phyloP scores from a whole-genome alignment of 1,284 basidiomycete species.

The Pyrrhoderma lamaoense region DNA sequence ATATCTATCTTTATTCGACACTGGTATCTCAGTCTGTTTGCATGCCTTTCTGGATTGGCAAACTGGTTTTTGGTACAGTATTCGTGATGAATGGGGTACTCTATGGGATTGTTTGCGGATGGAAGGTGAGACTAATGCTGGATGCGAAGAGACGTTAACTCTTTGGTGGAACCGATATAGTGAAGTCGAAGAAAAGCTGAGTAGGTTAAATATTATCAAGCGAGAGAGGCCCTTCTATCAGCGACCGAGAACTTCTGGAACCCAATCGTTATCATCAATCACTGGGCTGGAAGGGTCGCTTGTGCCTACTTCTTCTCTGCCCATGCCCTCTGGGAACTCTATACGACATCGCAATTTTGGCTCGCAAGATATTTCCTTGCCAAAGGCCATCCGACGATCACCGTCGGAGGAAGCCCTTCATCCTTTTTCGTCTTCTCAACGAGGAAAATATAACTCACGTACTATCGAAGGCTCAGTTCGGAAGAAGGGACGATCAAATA shows the following conservation, averaged over 20 bases:
- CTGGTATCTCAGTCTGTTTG: slow-evolving; percentile 46
- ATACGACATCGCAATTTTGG: slow-evolving; percentile 16
- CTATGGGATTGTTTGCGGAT: slow-evolving; percentile 73
- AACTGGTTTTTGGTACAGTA: slow-evolving; percentile 47
- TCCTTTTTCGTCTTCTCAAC: slow-evolving; percentile 2
- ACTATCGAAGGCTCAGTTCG: slow-evolving; percentile 7
- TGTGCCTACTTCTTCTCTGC: slow-evolving; percentile 9
- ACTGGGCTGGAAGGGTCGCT: slow-evolving; percentile 8
- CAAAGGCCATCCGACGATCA: slow-evolving; percentile 4
- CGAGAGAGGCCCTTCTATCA: slow-evolving; percentile 19
- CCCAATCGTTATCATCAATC: slow-evolving; percentile 15
- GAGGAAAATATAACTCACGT: slow-evolving; percentile 4
- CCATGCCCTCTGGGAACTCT: slow-evolving; percentile 8
- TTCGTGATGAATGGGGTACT: slow-evolving; percentile 59
- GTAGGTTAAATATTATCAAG: slow-evolving; percentile 37
- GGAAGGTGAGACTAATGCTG: slow-evolving; percentile 63
- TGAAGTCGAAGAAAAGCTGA: slow-evolving; percentile 48
- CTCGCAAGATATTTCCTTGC: slow-evolving; percentile 11
- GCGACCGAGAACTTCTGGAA: slow-evolving; percentile 17
- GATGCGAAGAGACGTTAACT: slow-evolving; percentile 53
- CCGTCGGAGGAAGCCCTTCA: slow-evolving; percentile 12
- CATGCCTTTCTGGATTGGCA: slow-evolving; percentile 48
- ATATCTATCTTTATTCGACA: slow-evolving; percentile 50
- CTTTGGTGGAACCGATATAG: slow-evolving; percentile 62
- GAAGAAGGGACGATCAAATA: slow-evolving; percentile 12